Conservation (phyloP, 2,329 filamentous ascomycete species). For the Ophiostoma ulmi region DNA sequence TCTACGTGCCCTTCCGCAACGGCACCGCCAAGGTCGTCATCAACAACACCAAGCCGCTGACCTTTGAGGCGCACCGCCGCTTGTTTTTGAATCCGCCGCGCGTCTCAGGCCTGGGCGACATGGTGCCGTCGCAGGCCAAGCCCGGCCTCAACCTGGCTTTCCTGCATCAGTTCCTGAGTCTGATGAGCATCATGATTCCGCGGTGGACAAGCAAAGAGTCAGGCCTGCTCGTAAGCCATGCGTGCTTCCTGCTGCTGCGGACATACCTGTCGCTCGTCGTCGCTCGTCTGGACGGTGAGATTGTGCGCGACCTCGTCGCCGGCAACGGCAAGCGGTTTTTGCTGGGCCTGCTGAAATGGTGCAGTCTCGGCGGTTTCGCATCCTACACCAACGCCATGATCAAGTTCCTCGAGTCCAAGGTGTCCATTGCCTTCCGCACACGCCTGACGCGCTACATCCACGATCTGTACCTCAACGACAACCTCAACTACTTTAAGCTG, state of each 20-base stretch:
- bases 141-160: slow-evolving; percentile 94
- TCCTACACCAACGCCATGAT: slow-evolving; percentile 99
- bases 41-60: slow-evolving; percentile 80
- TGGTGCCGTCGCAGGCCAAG: slow-evolving; percentile 85
- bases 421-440: slow-evolving; percentile 96
- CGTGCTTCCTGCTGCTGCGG: slow-evolving; percentile 79
- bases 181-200: slow-evolving; percentile 97
- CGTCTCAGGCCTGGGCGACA: slow-evolving; percentile 68
- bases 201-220: slow-evolving; percentile 95
- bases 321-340: slow-evolving; percentile 85
- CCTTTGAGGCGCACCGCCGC: slow-evolving; percentile 91
- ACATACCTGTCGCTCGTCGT: slow-evolving; percentile 94
- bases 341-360: slow-evolving; percentile 90
- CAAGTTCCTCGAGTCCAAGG: slow-evolving; percentile 95
- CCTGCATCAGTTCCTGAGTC: slow-evolving; percentile 88
- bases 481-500: slow-evolving; percentile 94
- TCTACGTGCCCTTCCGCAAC: slow-evolving; percentile 89
- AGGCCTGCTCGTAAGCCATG: slow-evolving; percentile 80
- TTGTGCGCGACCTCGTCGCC: slow-evolving; percentile 92
- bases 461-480: slow-evolving; percentile 90
- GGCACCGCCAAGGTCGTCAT: slow-evolving; percentile 88
- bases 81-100: slow-evolving; percentile 88
- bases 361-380: slow-evolving; percentile 83
- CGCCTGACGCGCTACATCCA: slow-evolving; percentile 94
- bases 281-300: slow-evolving; percentile 87